phyloP scores from a whole-genome alignment of 176 grass and related monocot genomes.

The Oryza glaberrima region DNA sequence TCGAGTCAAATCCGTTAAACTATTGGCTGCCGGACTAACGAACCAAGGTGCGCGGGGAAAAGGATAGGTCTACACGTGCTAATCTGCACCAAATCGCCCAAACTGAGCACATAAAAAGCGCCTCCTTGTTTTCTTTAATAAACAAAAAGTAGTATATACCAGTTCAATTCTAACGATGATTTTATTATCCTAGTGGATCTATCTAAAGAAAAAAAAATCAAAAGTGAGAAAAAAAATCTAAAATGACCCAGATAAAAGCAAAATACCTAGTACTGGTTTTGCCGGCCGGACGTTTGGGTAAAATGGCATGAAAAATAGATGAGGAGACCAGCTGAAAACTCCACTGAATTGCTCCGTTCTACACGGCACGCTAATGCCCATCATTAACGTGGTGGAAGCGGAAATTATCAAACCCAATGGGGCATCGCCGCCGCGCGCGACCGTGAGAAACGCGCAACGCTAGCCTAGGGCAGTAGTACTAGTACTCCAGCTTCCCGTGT shows the following conservation, averaged over 20 bases:
- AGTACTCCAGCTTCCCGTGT: too few species aligned
- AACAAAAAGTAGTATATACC: background rate
- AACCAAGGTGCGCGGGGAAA: background rate
- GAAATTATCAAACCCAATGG: background rate
- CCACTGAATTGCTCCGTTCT: background rate
- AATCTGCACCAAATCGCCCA: background rate
- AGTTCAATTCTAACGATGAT: background rate
- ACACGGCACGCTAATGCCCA: background rate
- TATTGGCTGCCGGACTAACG: constrained; percentile 1
- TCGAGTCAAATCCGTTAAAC: constrained; percentile 31
- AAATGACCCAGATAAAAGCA: too few species aligned
- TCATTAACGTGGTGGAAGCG: background rate
- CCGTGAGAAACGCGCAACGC: background rate
- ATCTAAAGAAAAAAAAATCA: background rate
- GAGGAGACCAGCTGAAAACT: too few species aligned
- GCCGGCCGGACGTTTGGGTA: too few species aligned
- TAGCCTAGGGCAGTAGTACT: too few species aligned
- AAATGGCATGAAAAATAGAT: background rate
- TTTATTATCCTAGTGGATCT: background rate
- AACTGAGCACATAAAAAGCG: background rate
- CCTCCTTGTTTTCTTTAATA: background rate
- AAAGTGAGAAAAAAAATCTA: background rate
- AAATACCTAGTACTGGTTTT: too few species aligned
- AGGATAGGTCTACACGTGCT: background rate
- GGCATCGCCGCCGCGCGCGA: background rate